phyloP scores from a whole-genome alignment of 2,329 filamentous ascomycete species.

The Paraphoma chrysanthemicola region DNA sequence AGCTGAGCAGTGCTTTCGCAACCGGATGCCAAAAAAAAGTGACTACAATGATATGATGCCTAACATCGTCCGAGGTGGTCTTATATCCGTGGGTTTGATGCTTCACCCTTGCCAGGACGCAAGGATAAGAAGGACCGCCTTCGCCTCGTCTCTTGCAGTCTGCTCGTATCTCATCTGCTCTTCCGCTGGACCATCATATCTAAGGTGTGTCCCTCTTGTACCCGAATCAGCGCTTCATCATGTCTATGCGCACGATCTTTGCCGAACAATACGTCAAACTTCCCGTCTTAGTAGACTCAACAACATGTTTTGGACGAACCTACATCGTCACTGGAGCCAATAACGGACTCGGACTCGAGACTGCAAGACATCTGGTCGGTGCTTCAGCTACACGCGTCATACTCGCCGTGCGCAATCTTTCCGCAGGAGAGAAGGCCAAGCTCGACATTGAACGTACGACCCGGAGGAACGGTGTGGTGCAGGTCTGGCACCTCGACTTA shows the following conservation, averaged over 20 bases:
- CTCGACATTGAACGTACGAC: constrained; percentile 46
- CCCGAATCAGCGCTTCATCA: neutral
- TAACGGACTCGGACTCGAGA: constrained; percentile 41
- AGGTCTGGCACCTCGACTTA: constrained; percentile 56
- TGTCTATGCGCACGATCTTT: constrained; percentile 9
- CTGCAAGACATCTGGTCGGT: constrained; percentile 47
- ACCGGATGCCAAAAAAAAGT: neutral
- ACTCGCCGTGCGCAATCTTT: constrained; percentile 49
- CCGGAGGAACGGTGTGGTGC: constrained; percentile 38
- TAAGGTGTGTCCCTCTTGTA: neutral
- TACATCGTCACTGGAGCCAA: constrained; percentile 58
- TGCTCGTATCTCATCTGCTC: too few relatives aligned
- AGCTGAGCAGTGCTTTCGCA: neutral
- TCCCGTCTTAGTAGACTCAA: constrained; percentile 4
- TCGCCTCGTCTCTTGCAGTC: too few relatives aligned
- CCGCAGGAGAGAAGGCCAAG: constrained; percentile 50
- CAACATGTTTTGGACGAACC: constrained; percentile 34
- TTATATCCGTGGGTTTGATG: neutral
- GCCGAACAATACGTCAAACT: constrained; percentile 13
- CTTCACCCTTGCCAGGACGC: neutral
- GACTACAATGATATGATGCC: neutral
- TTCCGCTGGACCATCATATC: neutral
- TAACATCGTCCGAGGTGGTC: neutral
- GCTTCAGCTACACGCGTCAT: constrained; percentile 48
- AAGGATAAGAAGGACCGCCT: neutral